Base-by-base conservation (phyloP, 1,139 yeast species). In the Groenewaldozyma sp. region DNA sequence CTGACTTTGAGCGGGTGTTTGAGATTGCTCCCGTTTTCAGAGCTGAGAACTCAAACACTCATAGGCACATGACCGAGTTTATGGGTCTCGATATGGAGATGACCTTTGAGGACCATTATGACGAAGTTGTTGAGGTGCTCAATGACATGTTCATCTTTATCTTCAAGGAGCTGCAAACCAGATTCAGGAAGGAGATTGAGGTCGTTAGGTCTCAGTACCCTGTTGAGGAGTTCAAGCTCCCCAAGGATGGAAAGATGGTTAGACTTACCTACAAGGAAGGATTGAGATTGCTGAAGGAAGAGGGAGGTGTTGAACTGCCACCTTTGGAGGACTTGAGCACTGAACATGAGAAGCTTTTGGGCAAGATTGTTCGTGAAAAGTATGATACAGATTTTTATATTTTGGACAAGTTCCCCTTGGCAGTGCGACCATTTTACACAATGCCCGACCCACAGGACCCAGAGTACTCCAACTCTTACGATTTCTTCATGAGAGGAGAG, bases 401-500 rank as follows among this genome's bases (percentile, higher is more conserved):
- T 58, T 76, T 91, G 66, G 99, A 91, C 73, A 91, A 91, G 65
- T 91, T 93, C 82, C 99, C 98, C 55, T 71, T 87, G 58, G 94
- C 84, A 24, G 75, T 87, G 43, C 82, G 99, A 70, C 99, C 99
- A 44, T 91, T 91, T 75, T 91, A 91, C 74, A 91, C 99, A 43
- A 91, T 93, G 98, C 97, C 98, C 47, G 96, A 88, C 62, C 74
- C 97, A 14, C 82, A 78, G 58, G 87, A 93, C 67, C 76, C 95
- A 50, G 73, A 80, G 55, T 87, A 87, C 69, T 87, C 96, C 51
- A 91, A 91, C 76, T 65, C 70, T 14, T 65, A 88, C 62, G 99
- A 91, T 70, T 91, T 93, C 78, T 93, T 93, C 73, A 91, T 91
- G 97, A 82, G 98, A 70, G 99, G 99, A 60, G 98, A 91, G 70